Conservation (phyloP, 192 early-diverging fungal genomes). For the Dimargaris verticillata region DNA sequence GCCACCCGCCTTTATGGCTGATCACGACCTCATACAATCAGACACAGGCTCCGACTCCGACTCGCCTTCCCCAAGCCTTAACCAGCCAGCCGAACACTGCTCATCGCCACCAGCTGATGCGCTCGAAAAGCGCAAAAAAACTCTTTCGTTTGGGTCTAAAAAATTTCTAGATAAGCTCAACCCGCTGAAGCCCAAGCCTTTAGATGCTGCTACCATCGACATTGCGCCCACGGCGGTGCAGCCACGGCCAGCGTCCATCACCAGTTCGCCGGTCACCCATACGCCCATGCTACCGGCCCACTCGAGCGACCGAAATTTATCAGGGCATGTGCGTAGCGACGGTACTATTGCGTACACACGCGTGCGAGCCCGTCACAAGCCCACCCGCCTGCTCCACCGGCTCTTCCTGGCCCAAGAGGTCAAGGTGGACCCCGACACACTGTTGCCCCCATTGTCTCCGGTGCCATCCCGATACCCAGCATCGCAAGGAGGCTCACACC, state of each 20-base stretch:
- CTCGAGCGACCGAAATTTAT: not conserved
- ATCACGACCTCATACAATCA: too few species aligned
- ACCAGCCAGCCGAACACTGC: not conserved
- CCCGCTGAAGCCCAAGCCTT: not conserved
- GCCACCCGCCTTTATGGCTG: too few species aligned
- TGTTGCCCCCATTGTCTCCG: conserved; percentile 10
- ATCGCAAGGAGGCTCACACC: not conserved
- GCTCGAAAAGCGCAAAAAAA: not conserved
- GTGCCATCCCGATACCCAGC: not conserved
- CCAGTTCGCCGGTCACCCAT: too few species aligned
- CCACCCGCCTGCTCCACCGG: conserved; percentile 18
- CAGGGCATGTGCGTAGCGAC: not conserved
- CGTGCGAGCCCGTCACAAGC: conserved; percentile 8
- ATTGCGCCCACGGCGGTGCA: too few species aligned
- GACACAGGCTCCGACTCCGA: not conserved
- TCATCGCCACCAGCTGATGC: not conserved
- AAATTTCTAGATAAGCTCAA: conserved; percentile 2
- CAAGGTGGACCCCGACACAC: conserved; percentile 17
- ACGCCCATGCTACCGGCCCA: not conserved
- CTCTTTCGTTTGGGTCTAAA: not conserved
- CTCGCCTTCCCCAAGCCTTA: not conserved
- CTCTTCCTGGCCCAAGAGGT: conserved; percentile 31
- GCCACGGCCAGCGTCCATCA: too few species aligned
- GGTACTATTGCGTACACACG: conserved; percentile 6
- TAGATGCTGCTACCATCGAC: too few species aligned